Conservation (phyloP, 805 yeast species). For the Schwanniomyces yamadae region DNA sequence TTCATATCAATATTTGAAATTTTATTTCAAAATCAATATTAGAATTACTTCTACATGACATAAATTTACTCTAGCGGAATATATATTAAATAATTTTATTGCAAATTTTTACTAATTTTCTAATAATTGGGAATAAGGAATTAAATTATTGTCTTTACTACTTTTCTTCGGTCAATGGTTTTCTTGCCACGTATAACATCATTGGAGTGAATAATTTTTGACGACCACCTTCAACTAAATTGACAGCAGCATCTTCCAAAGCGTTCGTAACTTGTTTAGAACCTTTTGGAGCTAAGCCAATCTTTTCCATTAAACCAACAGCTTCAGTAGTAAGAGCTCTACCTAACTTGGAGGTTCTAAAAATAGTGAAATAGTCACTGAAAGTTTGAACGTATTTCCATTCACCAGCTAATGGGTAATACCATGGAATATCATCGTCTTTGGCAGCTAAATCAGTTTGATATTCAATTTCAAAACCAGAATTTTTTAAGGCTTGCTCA, state of each 20-base stretch:
- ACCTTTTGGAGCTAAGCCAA: conserved; percentile 92
- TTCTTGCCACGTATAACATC: conserved; percentile 89
- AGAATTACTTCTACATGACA: too few species aligned
- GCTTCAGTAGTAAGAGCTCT: conserved; percentile 79
- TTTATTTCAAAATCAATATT: too few species aligned
- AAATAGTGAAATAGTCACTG: conserved; percentile 75
- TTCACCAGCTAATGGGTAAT: conserved; percentile 93
- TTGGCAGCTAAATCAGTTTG: conserved; percentile 80
- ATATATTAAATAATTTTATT: too few species aligned
- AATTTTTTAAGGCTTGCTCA: conserved; percentile 75
- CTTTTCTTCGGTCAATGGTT: conserved; percentile 50
- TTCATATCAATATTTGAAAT: too few species aligned
- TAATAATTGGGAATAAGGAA: too few species aligned
- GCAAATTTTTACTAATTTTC: too few species aligned
- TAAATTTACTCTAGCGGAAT: too few species aligned
- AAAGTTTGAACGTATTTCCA: conserved; percentile 81
- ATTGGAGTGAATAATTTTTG: conserved; percentile 92
- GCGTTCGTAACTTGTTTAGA: conserved; percentile 84
- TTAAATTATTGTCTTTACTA: not conserved
- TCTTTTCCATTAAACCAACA: conserved; percentile 77
- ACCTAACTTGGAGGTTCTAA: conserved; percentile 86
- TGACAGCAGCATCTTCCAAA: conserved; percentile 94
- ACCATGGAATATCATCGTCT: conserved; percentile 92
- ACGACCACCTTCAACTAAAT: conserved; percentile 90
- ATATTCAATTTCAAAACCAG: conserved; percentile 80